Percentiles rank a stretch among this genome's conserved stretches.
phyloP scores from a whole-genome alignment of 129 eudicot genomes.

The Artemisia tridentata region DNA sequence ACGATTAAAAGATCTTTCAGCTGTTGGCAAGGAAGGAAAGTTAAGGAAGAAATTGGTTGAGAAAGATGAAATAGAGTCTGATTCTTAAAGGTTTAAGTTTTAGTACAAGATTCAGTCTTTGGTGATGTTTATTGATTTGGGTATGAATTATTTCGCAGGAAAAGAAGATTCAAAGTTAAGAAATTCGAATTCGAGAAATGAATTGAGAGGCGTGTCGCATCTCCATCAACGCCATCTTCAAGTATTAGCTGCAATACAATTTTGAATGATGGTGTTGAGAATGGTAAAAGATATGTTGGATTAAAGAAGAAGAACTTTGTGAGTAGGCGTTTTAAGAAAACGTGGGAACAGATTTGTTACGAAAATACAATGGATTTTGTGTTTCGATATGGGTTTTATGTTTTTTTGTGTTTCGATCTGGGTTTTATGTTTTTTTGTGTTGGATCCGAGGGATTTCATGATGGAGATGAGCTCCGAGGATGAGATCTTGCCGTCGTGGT shows the following conservation, averaged over 20 bases:
- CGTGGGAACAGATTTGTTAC: conserved; percentile 49
- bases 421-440: too few relatives aligned
- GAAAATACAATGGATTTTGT: too few relatives aligned
- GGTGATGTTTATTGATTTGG: conserved; percentile 16
- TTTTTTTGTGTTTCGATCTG: too few relatives aligned
- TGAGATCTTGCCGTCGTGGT: too few relatives aligned
- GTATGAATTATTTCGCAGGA: conserved; percentile 27
- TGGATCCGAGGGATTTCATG: too few relatives aligned
- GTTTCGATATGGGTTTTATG: too few relatives aligned
- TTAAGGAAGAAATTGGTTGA: conserved; percentile 34
- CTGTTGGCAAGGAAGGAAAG: conserved; percentile 11
- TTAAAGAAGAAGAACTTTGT: conserved; percentile 21
- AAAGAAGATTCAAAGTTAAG: conserved; percentile 43
- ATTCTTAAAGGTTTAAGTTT: neutral
- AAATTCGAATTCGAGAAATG: conserved; percentile 43
- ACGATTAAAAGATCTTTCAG: too few relatives aligned
- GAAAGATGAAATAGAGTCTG: conserved; percentile 39
- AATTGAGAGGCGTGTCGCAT: conserved; percentile 37
- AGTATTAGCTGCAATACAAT: conserved; percentile 13
- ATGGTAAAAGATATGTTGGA: conserved; percentile 23
- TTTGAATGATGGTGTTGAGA: conserved; percentile 19
- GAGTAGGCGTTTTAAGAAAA: conserved; percentile 29
- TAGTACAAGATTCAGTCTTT: neutral
- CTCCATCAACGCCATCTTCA: conserved; percentile 25
- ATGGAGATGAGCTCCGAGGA: too few relatives aligned